Evolutionary conservation across 768 basidiomycete genomes (phyloP), one percentile per base, ranked within the genome.

Genomic region (Phlebiopsis gigantea): DNA sequence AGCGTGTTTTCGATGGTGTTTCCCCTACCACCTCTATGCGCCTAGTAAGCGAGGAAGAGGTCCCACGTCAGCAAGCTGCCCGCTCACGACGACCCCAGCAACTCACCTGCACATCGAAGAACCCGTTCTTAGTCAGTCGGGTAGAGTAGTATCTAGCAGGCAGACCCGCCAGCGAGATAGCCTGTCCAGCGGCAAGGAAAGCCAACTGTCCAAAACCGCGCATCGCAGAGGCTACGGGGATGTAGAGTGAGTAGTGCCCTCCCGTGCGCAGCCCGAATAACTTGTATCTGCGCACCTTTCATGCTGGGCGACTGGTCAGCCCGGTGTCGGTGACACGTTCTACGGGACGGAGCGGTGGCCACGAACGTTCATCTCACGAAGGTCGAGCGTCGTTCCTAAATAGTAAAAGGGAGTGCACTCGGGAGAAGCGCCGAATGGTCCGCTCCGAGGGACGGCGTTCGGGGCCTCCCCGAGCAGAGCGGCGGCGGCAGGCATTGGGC

Each of bases 21-120:
- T 17, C 89, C 89, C 66, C 90, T 79, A 59, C 86, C 83, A 29
- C 90, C 90, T 50, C 88, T 81, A 68, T 89, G 88, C 17, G 81
- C 87, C 87, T 89, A 49, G 29, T n/a, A 50, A 21, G 26, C 34
- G 34, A 39, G 22, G 39, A 46, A 39, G 34, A 39, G 17, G 34
- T 17, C 34, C 34, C 34, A 39, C 34, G 34, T 39, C 34, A 39
- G 34, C 34, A 39, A 39, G 12, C 34, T 39, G 34, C 12, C 12
- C 17, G 34, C 34, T 17, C 34, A 39, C 34, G 34, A 39, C 34
- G 34, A 17, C 17, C 34, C 17, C 12, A 17, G 12, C 2, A 17
- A 22, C 65, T 49, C 46, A 79, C 81, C 72, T 83, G 81, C 31
- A 83, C 68, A 59, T 84, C 82, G 59, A 75, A 83, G 59, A 71